Conservation (phyloP, 192 early-diverging fungal species). For the Podila epigama region DNA sequence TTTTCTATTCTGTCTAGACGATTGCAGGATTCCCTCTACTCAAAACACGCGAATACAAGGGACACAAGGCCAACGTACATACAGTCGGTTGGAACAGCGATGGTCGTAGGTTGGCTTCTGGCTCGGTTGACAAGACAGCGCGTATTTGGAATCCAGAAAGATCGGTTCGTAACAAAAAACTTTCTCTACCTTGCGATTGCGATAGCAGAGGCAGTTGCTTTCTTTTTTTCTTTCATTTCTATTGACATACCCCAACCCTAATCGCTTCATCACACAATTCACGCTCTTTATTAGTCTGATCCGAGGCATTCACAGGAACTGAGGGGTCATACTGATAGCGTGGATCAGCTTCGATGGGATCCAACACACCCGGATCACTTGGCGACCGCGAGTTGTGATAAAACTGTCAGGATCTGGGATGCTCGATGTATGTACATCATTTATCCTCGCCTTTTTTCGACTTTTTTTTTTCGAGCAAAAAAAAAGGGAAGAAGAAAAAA, state of each 20-base stretch:
- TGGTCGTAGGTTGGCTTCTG: slow-evolving; percentile 71
- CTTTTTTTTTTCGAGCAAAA: not conserved
- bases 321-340: slow-evolving; percentile 78
- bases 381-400: slow-evolving; percentile 81
- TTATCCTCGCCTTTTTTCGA: not conserved
- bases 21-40: slow-evolving; percentile 48
- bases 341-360: slow-evolving; percentile 84
- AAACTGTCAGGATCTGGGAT: slow-evolving; percentile 84
- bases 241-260: no score
- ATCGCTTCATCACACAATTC: no score
- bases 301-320: slow-evolving; percentile 67
- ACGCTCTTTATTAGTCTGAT: slow-evolving; percentile 51
- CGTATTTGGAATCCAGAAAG: slow-evolving; percentile 72
- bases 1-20: slow-evolving; percentile 22
- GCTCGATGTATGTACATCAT: slow-evolving; percentile 65
- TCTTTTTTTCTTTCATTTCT: not conserved
- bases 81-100: slow-evolving; percentile 81
- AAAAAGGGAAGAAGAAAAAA: not conserved
- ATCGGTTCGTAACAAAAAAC: slow-evolving; percentile 51
- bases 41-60: slow-evolving; percentile 60
- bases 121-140: slow-evolving; percentile 78
- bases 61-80: slow-evolving; percentile 66
- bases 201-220: not conserved
- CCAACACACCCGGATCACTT: slow-evolving; percentile 74
- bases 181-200: not conserved